Evolutionary conservation across 75 land plant species (phyloP), one percentile per base, ranked within the genome.

Genomic region (Cunninghamia lanceolata): DNA sequence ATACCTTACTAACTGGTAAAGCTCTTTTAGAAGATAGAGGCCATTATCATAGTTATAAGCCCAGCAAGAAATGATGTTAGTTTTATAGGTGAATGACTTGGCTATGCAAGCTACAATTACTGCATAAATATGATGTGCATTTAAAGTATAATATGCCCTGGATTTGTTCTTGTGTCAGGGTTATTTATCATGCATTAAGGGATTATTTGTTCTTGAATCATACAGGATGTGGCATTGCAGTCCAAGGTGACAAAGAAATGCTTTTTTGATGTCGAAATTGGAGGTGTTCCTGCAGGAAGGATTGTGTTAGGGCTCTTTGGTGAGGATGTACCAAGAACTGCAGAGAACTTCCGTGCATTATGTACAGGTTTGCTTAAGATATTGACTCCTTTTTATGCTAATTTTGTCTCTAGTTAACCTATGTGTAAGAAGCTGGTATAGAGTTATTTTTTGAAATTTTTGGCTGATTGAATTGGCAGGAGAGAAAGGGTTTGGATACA

Each of bases 281-380:
- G 95, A 45, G 95, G 94, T 56, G 89, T 87, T 66, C 84, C 89
- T 68, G 99, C 84, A 40, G 99, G 97, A 21, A 93, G 96, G 85
- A 85, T 97, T 87, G 96, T 95, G n/a, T 88, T 97, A 40, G 99
- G 99, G 15, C 85, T 95, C 11, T 97, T 74, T 88, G 99, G 99
- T 46, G 97, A 97, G 84, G 97, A 89, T 85, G 99, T 97, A 40
- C 99, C 99, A 1, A 89, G 92, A 84, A 97, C 97, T 13, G 96
- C 89, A 3, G 99, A 97, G 85, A 97, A 97, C 56, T 97, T 97
- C 88, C 95, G 97, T 53, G 97, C 97, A 45, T 90, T 95, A 13
- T 97, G 99, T 88, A 97, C 99, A 87, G 99, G 99, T 73, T 73
- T 73, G 75, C 7, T 63, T 63, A 63, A 34, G 16, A 34, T 73